Percentiles rank a stretch among this genome's conserved stretches.
These are phyloP conservation scores for Aspergillus aculeatinus DNA, from an alignment of 2,329 filamentous ascomycete species.

Conservation along the genomic window DNA sequence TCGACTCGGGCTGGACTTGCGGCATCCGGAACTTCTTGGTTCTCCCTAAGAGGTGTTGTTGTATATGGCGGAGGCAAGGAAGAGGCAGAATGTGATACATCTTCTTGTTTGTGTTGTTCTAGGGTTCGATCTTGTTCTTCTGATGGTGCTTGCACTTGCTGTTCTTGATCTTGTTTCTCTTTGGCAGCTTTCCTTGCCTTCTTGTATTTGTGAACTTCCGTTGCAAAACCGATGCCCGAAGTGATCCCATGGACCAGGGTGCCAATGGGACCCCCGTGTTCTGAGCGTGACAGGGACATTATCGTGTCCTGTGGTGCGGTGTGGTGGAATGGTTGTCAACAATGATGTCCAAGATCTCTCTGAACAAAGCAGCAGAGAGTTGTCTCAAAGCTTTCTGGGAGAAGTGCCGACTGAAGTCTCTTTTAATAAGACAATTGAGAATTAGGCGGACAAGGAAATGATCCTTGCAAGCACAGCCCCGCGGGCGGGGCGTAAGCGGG, in stretches of 20 bases:
- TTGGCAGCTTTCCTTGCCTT: constrained; percentile 1
- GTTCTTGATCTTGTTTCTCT: background rate
- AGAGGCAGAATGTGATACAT: background rate
- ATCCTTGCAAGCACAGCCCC: background rate
- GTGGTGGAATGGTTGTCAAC: too few species aligned
- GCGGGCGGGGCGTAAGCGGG: background rate
- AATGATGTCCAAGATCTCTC: too few species aligned
- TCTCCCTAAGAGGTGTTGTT: background rate
- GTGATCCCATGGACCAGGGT: background rate
- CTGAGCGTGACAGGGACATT: constrained; percentile 1
- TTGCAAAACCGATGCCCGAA: constrained; percentile 1
- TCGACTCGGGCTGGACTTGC: background rate
- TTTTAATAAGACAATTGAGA: background rate
- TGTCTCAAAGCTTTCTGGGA: rapidly evolving
- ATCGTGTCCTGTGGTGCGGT: background rate
- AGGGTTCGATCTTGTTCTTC: background rate
- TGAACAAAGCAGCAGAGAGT: background rate
- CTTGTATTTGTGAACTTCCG: constrained; percentile 1
- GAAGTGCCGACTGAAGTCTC: background rate
- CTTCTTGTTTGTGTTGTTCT: background rate
- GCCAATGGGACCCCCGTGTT: background rate
- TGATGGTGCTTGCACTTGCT: background rate
- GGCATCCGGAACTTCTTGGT: too few species aligned
- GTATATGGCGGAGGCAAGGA: background rate
- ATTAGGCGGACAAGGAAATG: background rate